Evolutionary conservation across 768 basidiomycete species (phyloP).

Genomic region (Rhodotorula taiwanensis): DNA sequence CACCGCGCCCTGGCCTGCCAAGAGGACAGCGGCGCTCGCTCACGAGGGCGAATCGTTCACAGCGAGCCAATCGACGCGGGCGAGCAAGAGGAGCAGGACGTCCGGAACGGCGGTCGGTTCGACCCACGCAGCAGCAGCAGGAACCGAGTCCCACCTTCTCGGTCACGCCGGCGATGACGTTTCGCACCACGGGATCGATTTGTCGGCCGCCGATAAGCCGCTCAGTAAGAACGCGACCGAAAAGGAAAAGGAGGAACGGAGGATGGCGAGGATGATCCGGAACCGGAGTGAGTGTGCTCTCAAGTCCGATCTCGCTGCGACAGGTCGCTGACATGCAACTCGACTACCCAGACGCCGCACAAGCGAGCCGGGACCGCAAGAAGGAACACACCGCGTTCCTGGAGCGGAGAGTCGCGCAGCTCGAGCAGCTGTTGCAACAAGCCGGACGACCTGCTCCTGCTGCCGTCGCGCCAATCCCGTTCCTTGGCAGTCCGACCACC

Average conservation of each 20-base stretch:
- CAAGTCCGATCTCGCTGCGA: no score
- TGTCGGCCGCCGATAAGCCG: not conserved
- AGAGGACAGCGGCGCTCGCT: no score
- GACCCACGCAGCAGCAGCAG: not conserved
- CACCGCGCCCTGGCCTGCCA: no score
- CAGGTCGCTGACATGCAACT: no score
- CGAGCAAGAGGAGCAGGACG: not conserved
- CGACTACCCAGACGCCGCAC: constrained; percentile 25
- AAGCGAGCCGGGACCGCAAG: constrained; percentile 35
- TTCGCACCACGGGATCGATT: no score
- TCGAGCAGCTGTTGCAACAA: constrained; percentile 20
- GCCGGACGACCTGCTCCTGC: not conserved
- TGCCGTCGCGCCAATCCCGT: no score
- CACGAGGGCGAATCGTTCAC: no score
- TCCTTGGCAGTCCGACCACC: no score
- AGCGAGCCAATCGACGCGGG: not conserved
- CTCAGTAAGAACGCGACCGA: not conserved
- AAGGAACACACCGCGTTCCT: constrained; percentile 28
- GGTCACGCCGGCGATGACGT: not conserved
- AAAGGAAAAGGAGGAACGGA: constrained; percentile 31
- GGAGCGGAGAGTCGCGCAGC: constrained; percentile 20
- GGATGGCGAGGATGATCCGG: constrained; percentile 31
- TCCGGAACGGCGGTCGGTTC: not conserved
- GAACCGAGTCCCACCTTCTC: no score
- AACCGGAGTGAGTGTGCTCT: constrained; percentile 34